Evolutionary conservation across 164 flowering plant genomes (phyloP), one percentile per base, ranked within the genome.

Genomic region (Magnolia changhungtana): DNA sequence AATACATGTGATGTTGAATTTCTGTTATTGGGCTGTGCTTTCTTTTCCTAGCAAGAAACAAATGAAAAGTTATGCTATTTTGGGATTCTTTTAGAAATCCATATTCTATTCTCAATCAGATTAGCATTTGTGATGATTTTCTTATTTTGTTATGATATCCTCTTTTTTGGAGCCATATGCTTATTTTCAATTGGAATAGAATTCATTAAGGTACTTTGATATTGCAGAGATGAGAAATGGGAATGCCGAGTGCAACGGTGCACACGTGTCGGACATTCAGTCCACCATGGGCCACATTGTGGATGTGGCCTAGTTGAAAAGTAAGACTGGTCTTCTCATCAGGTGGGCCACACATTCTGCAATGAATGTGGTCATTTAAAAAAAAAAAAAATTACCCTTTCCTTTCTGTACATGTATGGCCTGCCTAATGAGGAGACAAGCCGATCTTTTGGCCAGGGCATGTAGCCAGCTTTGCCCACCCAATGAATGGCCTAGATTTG

Each of bases 101-200:
- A 37, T 37, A 37, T 37, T 3, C 45, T 37, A 3, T 37, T 37
- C 45, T 37, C 45, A 37, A 37, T 37, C 45, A 37, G 4, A 37
- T 37, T 5, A 37, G 45, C 45, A 37, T 37, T 37, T 37, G 45
- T 37, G 45, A 37, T 37, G 45, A 37, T 37, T 37, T 37, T 5
- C 45, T 37, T 37, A 5, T 37, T 37, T 37, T 37, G 45, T 37
- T 5, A 37, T 37, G 45, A 3, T 5, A 37, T 37, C 45, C 45
- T 37, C 45, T 37, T 37, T 37, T 37, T 37, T 37, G 45, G 45
- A 4, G 45, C 45, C 45, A 37, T 37, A 37, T 37, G 94, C 94
- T 78, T 78, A 96, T 98, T 8, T 96, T 96, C 84, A 91, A 92
- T 96, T 98, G 89, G 82, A 65, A 29, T 1, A 5, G 4, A 19